Percentiles rank a stretch among this genome's conserved stretches.
Conservation (phyloP, 768 basidiomycete species). For the Termitomyces sp. region DNA sequence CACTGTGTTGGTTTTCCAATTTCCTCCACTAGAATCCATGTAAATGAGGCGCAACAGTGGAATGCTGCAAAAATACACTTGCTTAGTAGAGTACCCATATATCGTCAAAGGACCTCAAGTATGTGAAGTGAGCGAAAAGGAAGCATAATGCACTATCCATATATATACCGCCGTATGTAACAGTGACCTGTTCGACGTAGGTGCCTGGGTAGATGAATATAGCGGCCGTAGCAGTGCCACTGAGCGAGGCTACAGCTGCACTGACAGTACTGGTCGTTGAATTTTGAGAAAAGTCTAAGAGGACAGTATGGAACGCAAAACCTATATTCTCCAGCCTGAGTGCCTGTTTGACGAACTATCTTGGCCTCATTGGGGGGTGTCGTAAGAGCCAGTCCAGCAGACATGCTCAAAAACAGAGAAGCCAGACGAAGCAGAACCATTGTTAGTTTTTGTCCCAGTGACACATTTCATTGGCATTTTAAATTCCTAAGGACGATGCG, state of each 20-base stretch:
- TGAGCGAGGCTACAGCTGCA: constrained; percentile 19
- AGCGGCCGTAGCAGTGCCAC: constrained; percentile 10
- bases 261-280: constrained; percentile 12
- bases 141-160: not conserved
- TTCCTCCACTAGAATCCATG: constrained; percentile 10
- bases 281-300: not conserved
- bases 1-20: constrained; percentile 19
- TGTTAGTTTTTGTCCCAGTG: not conserved
- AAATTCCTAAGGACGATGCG: not conserved
- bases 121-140: not conserved
- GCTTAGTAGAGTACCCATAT: constrained; percentile 19
- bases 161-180: constrained; percentile 10
- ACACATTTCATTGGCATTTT: not conserved
- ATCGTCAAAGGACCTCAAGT: constrained; percentile 15
- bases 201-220: constrained; percentile 22
- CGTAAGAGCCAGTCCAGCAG: constrained; percentile 8
- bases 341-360: constrained; percentile 20
- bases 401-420: constrained; percentile 11
- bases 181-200: constrained; percentile 22
- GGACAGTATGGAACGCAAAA: not conserved
- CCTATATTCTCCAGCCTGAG: constrained; percentile 19
- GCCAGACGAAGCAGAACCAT: constrained; percentile 6
- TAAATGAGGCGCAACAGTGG: not conserved
- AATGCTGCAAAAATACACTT: not conserved
- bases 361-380: constrained; percentile 21